Base-by-base conservation (phyloP, 2,329 filamentous ascomycete species). In the Clarireedia monteithiana region DNA sequence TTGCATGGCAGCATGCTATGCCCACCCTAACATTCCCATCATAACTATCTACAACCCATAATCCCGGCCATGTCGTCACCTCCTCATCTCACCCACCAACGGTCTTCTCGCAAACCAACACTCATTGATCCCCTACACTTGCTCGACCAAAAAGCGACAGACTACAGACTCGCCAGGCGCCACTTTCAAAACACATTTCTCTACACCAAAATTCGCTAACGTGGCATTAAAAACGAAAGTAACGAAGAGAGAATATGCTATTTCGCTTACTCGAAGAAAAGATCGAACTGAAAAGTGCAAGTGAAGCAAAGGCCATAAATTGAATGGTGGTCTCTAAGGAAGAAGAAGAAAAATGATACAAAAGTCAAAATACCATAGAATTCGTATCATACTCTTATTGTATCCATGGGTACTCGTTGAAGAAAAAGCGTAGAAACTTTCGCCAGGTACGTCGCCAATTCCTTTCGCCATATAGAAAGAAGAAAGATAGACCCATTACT, bases 401-500 rank as follows among this genome's bases (percentile, higher is more conserved):
- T 26, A 38, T 53, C 42, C 45, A 42, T 54, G 52, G 45, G 45
- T 54, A 42, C 45, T 49, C 52, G 38, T 54, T 9, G 48, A 54
- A 49, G 44, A 10, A 34, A 54, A 42, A 14, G 14, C 20, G 20
- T n/a, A 24, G 15, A n/a, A 27, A 40, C 12, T 50, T 40, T 50
- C 36, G 34, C 23, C 26, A 23, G 38, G n/a, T 49, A 34, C n/a
- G 20, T 48, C 14, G 24, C 40, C 10, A 47, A 36, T 34, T 36
- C 45, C 24, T 47, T 20, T 23, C 52, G 45, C 52, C 52, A 27
- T 49, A 23, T 14, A 30, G 30, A 24, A 48, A 42, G 7, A 45
- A 20, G 34, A 47, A 27, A 27, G n/a, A 42, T 27, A 40, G 26
- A 42, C 52, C 51, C 45, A 36, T 49, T 30, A 45, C 52, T 54